Evolutionary conservation across 2,329 filamentous ascomycete species (phyloP).

Genomic region (Cercospora beticola): DNA sequence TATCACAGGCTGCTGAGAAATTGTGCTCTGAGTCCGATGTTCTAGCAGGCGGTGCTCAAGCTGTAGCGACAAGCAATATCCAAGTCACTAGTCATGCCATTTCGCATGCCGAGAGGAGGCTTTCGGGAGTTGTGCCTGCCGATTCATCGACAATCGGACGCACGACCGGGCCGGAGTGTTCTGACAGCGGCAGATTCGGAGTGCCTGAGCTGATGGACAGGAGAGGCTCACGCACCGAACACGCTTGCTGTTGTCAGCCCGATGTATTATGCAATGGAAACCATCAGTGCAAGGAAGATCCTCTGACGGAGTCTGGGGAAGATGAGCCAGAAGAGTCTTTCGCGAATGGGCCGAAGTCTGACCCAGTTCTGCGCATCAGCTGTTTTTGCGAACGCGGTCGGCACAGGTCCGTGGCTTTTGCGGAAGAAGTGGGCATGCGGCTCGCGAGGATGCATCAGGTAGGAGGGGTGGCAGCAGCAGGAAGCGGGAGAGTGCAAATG

Average conservation of each 20-base stretch:
- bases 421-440: conserved; percentile 25
- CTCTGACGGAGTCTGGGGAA: conserved; percentile 7
- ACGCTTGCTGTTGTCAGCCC: not conserved
- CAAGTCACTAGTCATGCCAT: not conserved
- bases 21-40: not conserved
- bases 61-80: conserved; percentile 7
- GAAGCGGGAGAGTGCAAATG: conserved; percentile 24
- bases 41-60: not conserved
- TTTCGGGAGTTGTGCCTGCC: conserved; percentile 2
- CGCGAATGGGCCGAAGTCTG: not conserved
- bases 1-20: not conserved
- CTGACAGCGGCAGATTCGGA: conserved; percentile 15
- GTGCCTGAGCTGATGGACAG: not conserved
- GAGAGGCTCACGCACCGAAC: conserved; percentile 2
- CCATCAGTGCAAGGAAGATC: conserved; percentile 12
- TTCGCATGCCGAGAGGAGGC: not conserved
- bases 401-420: conserved; percentile 33
- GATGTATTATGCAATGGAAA: not conserved
- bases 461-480: conserved; percentile 12
- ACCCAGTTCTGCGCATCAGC: conserved; percentile 22
- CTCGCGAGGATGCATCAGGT: conserved; percentile 5
- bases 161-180: conserved; percentile 5
- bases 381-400: conserved; percentile 32
- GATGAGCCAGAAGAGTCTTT: not conserved
- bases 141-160: not conserved